Base-by-base conservation (phyloP, 2,329 filamentous ascomycete genomes). In the Colletotrichum theobromicola region DNA sequence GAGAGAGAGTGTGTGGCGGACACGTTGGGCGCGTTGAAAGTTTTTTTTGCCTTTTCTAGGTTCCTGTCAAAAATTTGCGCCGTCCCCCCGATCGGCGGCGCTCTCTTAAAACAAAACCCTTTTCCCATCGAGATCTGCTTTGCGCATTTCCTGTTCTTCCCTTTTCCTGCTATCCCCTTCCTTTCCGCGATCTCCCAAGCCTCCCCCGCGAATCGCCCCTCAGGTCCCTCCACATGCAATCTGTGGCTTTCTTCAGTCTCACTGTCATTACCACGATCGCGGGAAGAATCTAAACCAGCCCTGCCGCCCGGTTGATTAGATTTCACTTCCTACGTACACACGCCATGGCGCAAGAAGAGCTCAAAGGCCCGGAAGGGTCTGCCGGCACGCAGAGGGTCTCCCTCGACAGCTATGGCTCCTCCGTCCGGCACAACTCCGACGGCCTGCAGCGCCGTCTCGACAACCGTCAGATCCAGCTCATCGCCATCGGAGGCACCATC, bases 401-500 rank as follows among this genome's bases (percentile, higher is more conserved):
- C 18, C 55, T 75, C 32, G 72, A 75, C 26, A 75, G 72, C 72
- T 75, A 75, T n/a, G 72, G 72, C 62, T 72, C 72, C 16, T 75
- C 72, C n/a, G 63, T 75, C 26, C 62, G 72, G 18, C 72, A 75
- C 68, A 75, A 75, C 68, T 75, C 72, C 24, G 72, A 75, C 62
- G 70, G 73, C 24, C 73, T 87, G 78, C 85, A 86, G 79, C 83
- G 84, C 34, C 82, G 86, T 70, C 68, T 75, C 16, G 63, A 75
- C 68, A 75, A 75, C 67, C 72, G 72, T 4, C 86, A 87, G 79
- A 82, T 86, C 75, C 85, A 87, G 79, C 86, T 87, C 84, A 86
- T 87, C 76, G 85, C 85, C 74, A 85, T 87, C 28, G 85, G 85
- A 75, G 87, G 87, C 61, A 86, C 85, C 24, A 88, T 88, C 67